These are phyloP conservation scores for Herpetospermum pedunculosum DNA, from an alignment of 306 rosid species.

Conservation along the genomic window DNA sequence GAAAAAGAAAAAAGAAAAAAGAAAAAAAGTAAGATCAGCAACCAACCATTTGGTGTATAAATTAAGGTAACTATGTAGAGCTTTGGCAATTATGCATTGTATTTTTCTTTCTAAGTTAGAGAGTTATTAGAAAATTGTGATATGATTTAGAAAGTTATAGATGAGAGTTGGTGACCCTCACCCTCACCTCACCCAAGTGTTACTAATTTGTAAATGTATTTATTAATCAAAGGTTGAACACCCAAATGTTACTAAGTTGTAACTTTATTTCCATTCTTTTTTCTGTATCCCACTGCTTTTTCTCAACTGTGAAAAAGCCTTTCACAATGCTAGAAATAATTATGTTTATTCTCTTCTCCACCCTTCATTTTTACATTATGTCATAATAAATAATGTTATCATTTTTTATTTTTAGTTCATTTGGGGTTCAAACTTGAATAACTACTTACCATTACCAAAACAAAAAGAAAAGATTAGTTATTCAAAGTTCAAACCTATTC, in stretches of 20 bases:
- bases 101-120: slow-evolving; percentile 14
- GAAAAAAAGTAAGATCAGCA: not conserved
- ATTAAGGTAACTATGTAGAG: slow-evolving; percentile 19
- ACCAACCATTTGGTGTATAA: slow-evolving; percentile 19
- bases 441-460: not conserved
- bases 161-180: slow-evolving; percentile 19
- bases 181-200: slow-evolving; percentile 12
- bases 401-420: not conserved
- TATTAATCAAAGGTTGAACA: slow-evolving; percentile 14
- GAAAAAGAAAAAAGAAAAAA: not conserved
- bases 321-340: not conserved
- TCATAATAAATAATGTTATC: not conserved
- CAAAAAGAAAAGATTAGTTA: no score
- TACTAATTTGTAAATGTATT: slow-evolving; percentile 34
- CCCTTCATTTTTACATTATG: not conserved
- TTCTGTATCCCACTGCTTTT: not conserved
- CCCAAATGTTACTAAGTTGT: not conserved
- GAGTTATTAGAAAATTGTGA: slow-evolving; percentile 18
- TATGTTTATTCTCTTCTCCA: not conserved
- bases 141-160: slow-evolving; percentile 18
- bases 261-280: slow-evolving; percentile 16
- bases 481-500: not conserved
- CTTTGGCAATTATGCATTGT: slow-evolving; percentile 15
- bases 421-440: not conserved
- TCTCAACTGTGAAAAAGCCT: not conserved